Base-by-base conservation (phyloP, 1,284 basidiomycete genomes). In the Phlebopus sp. region DNA sequence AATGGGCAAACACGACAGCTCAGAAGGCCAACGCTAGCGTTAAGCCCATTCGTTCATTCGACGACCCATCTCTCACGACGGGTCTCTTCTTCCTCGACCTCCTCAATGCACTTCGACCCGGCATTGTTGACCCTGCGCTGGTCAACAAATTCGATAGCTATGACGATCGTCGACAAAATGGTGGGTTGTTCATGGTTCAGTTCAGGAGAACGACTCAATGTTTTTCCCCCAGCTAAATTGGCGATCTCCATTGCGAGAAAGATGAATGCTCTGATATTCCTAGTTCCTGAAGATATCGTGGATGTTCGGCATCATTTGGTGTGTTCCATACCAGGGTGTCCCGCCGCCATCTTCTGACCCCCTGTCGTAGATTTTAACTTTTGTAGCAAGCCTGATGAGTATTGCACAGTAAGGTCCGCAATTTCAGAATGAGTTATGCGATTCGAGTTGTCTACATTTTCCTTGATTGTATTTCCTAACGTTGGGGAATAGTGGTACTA, bases 201-300 rank as follows among this genome's bases (percentile, higher is more conserved):
- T 13, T 14, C 6, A 3, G 0, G 11, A 17, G 2, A 11, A 31
- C 13, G 29, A 15, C 5, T 27, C 15, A n/a, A 52, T 13, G 27
- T 27, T 17, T 32, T 15, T 31, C 15, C 41, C 44, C 17, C 53
- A 92, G 92, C 93, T 35, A 97, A 97, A 80, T 70, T 99, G 53
- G 97, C 94, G 14, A 99, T 99, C 60, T 96, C 92, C 5, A 97
- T 99, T 60, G 95, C 96, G 18, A 81, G 96, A 64, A 99, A 99
- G 81, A 84, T 97, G 82, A 92, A 94, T 47, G 92, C 93, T 4
- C 73, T 98, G 60, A 98, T 99, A 63, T 98, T 98, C 79, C 75
- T 99, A 52, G 97, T 99, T 0, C 94, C 96, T 1, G 97, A 99
- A 69, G 95, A 94, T 70, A 92, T 94, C 59, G 90, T 94, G 31